phyloP scores from a whole-genome alignment of 2,329 filamentous ascomycete genomes.

The Fusarium temperatum region DNA sequence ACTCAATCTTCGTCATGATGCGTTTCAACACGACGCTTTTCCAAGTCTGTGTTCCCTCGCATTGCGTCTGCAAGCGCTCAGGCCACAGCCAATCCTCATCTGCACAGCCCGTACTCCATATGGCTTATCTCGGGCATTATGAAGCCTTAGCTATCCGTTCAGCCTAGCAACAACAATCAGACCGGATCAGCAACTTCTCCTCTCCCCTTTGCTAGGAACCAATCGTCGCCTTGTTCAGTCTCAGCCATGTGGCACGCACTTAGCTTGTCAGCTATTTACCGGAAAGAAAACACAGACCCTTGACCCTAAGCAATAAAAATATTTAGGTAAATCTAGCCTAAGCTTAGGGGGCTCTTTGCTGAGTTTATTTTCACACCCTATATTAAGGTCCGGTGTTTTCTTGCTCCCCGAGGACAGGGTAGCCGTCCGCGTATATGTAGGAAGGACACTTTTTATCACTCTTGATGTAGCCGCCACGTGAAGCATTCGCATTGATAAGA shows the following conservation, averaged over 20 bases:
- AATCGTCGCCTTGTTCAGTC: neutral
- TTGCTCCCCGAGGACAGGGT: neutral
- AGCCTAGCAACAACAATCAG: neutral
- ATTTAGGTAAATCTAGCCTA: no score
- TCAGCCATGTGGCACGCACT: neutral
- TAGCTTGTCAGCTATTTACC: neutral
- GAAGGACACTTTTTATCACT: neutral
- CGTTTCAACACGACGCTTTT: slow-evolving; percentile 16
- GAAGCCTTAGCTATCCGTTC: slow-evolving; percentile 6
- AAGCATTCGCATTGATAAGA: slow-evolving; percentile 29
- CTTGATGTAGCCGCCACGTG: neutral
- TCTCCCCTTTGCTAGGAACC: neutral
- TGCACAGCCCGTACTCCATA: slow-evolving; percentile 20
- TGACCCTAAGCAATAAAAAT: no score
- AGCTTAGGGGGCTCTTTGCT: no score
- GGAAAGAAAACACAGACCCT: no score
- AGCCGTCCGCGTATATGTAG: neutral
- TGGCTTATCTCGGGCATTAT: slow-evolving; percentile 23
- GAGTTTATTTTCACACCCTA: no score
- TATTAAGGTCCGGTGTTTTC: no score
- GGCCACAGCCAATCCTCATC: slow-evolving; percentile 11
- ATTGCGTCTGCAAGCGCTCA: slow-evolving; percentile 14
- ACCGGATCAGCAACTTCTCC: neutral
- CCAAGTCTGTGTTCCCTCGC: slow-evolving; percentile 24
- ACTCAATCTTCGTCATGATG: slow-evolving; percentile 27